Base-by-base conservation (phyloP, 2,329 filamentous ascomycete genomes). In the Sphaceloma murrayae region DNA sequence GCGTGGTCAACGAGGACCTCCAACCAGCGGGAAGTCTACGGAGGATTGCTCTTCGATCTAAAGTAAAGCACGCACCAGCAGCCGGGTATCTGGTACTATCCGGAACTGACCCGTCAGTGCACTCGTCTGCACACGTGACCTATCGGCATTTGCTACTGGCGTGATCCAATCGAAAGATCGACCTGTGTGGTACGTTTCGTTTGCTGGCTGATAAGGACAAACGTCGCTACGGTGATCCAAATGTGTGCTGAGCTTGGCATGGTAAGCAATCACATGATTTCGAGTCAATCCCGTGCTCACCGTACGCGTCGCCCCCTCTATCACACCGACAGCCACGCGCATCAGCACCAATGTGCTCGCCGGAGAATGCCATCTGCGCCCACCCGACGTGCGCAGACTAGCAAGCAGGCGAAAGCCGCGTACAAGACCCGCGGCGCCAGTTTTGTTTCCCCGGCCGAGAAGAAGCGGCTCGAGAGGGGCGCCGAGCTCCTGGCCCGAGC, bases 371-470 rank as follows among this genome's bases (percentile, higher is more conserved):
- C 36, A 34, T 26, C 36, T 30, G 34, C 17, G 17, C 44, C 24
- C 24, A 26, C 19, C 17, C 36, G 34, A 32, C 46, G 48, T n/a
- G 34, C 53, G 32, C 56, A 57, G 46, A 63, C 60, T 13, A 53
- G 54, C 39, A 59, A 58, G 45, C 58, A 62, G 48, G 59, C 60
- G 17, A 62, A 60, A 52, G 58, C 58, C 4, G 53, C 55, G n/a
- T 62, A 53, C 56, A 60, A 59, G 40, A 49, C 56, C 16, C 57
- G 59, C 32, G 55, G 54, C 17, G 52, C 53, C 14, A 56, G 54
- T 7, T 46, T 52, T 16, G 46, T 63, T 32, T 55, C 57, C 10
- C 55, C 54, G 6, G 51, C 51, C n/a, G 58, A 62, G 44, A 45
- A 53, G 46, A 54, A 53, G 43, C 57, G 58, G 45, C 50, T 63